These are phyloP conservation scores for Trichoderma atroviride DNA, from an alignment of 2,329 filamentous ascomycete species.

Conservation along the genomic window DNA sequence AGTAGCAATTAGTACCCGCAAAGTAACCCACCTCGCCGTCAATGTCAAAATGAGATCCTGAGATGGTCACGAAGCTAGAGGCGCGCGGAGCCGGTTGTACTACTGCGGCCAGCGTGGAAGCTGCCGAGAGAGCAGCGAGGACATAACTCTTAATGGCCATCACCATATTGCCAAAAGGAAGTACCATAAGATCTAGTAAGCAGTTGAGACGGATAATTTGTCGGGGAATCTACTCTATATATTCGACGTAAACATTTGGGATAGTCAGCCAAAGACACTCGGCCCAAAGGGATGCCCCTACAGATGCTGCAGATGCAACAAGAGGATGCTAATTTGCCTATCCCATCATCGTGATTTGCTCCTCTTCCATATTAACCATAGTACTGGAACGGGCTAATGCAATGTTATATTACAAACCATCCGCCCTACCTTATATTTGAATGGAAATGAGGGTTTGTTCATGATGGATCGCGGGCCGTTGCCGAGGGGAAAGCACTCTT, in stretches of 20 bases:
- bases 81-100: slow-evolving; percentile 2
- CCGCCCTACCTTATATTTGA: background rate
- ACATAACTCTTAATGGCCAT: background rate
- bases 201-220: background rate
- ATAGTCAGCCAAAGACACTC: background rate
- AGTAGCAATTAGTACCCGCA: slow-evolving; percentile 60
- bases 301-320: background rate
- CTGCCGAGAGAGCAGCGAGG: slow-evolving; percentile 3
- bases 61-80: slow-evolving; percentile 32
- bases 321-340: background rate
- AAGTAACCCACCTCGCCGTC: slow-evolving; percentile 52
- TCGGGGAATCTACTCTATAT: background rate
- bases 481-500: too few species aligned
- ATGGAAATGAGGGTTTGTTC: background rate
- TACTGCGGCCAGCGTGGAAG: background rate
- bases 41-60: slow-evolving; percentile 45
- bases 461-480: background rate
- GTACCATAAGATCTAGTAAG: background rate
- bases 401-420: background rate
- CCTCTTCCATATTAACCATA: slow-evolving; percentile 10
- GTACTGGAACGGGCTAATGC: background rate
- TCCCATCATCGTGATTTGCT: background rate
- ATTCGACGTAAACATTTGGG: background rate
- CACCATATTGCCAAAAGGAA: background rate
- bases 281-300: background rate